Evolutionary conservation across 208 protist genomes (phyloP), one percentile per base, ranked within the genome.

Genomic region (Acanthamoeba triangularis): DNA sequence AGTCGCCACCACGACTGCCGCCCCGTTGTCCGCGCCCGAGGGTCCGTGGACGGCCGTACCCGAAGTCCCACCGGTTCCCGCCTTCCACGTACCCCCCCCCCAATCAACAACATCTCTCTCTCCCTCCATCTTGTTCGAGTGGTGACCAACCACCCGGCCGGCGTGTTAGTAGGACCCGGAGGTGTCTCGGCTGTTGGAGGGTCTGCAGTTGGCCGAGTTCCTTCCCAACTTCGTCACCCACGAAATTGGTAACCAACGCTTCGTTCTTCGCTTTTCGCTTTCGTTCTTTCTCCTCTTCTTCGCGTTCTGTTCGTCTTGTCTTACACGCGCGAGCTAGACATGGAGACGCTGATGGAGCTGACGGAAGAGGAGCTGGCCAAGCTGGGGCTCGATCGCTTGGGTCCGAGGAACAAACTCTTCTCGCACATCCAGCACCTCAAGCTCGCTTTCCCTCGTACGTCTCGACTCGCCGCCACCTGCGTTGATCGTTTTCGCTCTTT

Each of bases 361-460:
- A 80, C 72, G 11, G 72, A 80, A 47, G 72, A 80, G 35, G 72
- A 80, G 35, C 72, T 80, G 72, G n/a, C 72, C 72, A 80, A 80
- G 72, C 41, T 80, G 33, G 72, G 72, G 0, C 41, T 80, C 20
- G 72, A 80, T 16, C 30, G 41, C 11, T 33, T 80, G 72, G 72
- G 37, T 33, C 30, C 30, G 14, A 37, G 72, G 37, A 80, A 80
- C 37, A 80, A 80, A 33, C 72, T 80, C 72, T 80, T 49, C 72
- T 80, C 72, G 72, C 41, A 80, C 72, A 37, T 80, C 18, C 72
- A 80, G 72, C 72, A 80, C 72, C 72, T 80, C 72, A 80, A 80
- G 72, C 72, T 80, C 33, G 30, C 72, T 18, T 69, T 69, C 63
- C 72, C 72, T 0, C 72, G 72, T 80, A 80, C 67, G 67, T 25